A percentile compares a stretch with the other conserved stretches of the same genome.
These are phyloP conservation scores for Heritiera littoralis DNA, from an alignment of 345 rosid genomes.

Conservation along the genomic window DNA sequence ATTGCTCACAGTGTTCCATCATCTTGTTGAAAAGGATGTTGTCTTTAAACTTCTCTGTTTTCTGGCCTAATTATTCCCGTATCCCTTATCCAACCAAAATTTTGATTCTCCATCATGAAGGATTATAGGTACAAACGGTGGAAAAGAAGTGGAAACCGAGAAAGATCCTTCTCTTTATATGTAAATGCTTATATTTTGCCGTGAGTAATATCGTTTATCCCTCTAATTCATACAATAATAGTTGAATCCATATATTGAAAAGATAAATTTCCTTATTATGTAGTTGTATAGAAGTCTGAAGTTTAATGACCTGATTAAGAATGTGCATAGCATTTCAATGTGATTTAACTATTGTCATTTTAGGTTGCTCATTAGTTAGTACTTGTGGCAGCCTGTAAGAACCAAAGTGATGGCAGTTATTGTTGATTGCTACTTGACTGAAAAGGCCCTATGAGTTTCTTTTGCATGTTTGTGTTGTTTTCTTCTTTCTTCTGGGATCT, in stretches of 20 bases:
- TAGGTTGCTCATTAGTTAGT: not conserved
- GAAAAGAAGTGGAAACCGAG: conserved; percentile 51
- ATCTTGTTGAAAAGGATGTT: conserved; percentile 64
- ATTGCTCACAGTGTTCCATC: conserved; percentile 54
- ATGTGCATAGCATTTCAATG: not conserved
- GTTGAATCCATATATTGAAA: not conserved
- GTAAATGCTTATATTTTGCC: conserved; percentile 77
- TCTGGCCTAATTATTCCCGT: conserved; percentile 16
- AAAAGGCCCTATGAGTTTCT: conserved; percentile 12
- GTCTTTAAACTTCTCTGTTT: conserved; percentile 18
- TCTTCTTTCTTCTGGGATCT: conserved; percentile 26
- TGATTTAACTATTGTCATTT: not conserved
- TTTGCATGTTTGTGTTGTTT: conserved; percentile 22
- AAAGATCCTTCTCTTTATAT: conserved; percentile 56
- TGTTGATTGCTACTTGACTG: not conserved
- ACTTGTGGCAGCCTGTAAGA: not conserved
- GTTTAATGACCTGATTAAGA: not conserved
- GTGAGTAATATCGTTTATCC: conserved; percentile 35
- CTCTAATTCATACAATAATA: not conserved
- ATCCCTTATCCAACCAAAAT: conserved; percentile 5
- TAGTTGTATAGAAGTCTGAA: not conserved
- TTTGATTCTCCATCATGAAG: conserved; percentile 24
- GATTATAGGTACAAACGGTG: conserved; percentile 27
- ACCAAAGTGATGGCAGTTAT: not conserved
- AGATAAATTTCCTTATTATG: not conserved